phyloP scores from a whole-genome alignment of 2,329 filamentous ascomycete species.

The Alternaria postmessia region DNA sequence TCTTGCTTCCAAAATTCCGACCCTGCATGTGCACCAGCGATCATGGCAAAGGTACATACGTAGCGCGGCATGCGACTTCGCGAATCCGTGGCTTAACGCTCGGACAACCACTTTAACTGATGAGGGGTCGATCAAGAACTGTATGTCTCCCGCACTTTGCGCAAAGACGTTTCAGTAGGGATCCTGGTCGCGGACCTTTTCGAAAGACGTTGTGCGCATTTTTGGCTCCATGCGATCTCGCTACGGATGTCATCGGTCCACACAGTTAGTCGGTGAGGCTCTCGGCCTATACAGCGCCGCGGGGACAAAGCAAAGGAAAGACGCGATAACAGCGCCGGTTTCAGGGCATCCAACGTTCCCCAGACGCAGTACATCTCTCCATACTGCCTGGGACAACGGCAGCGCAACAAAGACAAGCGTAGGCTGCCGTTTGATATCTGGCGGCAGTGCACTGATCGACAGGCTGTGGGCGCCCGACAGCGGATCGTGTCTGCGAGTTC shows the following conservation, averaged over 20 bases:
- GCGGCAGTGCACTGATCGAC: conserved; percentile 36
- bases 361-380: conserved; percentile 15
- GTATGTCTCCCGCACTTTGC: conserved; percentile 39
- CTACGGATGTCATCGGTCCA: conserved; percentile 39
- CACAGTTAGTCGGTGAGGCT: conserved; percentile 43
- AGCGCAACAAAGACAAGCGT: conserved; percentile 15
- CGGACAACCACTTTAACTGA: conserved; percentile 37
- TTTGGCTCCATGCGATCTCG: conserved; percentile 29
- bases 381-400: conserved; percentile 26
- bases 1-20: conserved; percentile 22
- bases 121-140: conserved; percentile 36
- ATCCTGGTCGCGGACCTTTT: conserved; percentile 31
- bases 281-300: conserved; percentile 31
- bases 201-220: conserved; percentile 26
- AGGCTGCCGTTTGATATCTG: conserved; percentile 39
- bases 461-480: conserved; percentile 37
- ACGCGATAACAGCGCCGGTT: conserved; percentile 21
- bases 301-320: conserved; percentile 41
- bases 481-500: conserved; percentile 24
- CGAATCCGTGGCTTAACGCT: conserved; percentile 28
- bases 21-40: conserved; percentile 43
- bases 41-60: conserved; percentile 37
- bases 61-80: conserved; percentile 40
- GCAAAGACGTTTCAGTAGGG: conserved; percentile 30
- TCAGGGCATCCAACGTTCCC: conserved; percentile 14